These are phyloP conservation scores for Arthrobotrys musiformis DNA, from an alignment of 2,329 filamentous ascomycete genomes.

Conservation along the genomic window DNA sequence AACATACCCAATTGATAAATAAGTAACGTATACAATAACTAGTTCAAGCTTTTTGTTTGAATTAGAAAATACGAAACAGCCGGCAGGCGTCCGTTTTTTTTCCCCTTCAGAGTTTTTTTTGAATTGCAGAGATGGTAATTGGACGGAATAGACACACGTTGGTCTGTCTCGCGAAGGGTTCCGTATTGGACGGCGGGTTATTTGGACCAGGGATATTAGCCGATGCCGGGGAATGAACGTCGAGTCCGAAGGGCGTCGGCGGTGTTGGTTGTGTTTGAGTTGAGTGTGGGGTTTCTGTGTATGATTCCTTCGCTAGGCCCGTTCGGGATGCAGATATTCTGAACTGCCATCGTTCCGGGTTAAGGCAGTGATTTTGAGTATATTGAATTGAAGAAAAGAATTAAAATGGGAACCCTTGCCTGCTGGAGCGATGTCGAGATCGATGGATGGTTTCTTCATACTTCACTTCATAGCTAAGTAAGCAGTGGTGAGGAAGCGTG, in stretches of 20 bases:
- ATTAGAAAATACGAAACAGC: conserved; percentile 5
- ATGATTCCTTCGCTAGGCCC: no score
- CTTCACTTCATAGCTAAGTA: no score
- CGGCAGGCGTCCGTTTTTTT: background rate
- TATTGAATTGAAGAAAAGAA: conserved; percentile 50
- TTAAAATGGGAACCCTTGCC: conserved; percentile 14
- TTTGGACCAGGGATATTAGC: conserved; percentile 51
- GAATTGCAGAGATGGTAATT: conserved; percentile 47
- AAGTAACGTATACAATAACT: background rate
- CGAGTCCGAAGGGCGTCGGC: conserved; percentile 43
- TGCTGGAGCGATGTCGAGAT: conserved; percentile 15
- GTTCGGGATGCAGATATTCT: no score
- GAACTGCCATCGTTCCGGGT: no score
- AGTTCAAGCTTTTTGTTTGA: no score
- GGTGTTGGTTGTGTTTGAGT: background rate
- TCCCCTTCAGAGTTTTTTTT: conserved; percentile 7
- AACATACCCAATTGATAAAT: conserved; percentile 26
- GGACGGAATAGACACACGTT: conserved; percentile 20
- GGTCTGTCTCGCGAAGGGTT: conserved; percentile 39
- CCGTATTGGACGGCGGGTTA: conserved; percentile 36
- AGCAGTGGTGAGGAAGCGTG: background rate
- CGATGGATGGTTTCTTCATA: no score
- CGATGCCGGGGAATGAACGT: conserved; percentile 50
- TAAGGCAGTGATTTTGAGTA: no score
- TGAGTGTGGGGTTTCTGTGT: background rate